Conservation (phyloP, 768 basidiomycete genomes). For the Kwoniella mangroviensis region DNA sequence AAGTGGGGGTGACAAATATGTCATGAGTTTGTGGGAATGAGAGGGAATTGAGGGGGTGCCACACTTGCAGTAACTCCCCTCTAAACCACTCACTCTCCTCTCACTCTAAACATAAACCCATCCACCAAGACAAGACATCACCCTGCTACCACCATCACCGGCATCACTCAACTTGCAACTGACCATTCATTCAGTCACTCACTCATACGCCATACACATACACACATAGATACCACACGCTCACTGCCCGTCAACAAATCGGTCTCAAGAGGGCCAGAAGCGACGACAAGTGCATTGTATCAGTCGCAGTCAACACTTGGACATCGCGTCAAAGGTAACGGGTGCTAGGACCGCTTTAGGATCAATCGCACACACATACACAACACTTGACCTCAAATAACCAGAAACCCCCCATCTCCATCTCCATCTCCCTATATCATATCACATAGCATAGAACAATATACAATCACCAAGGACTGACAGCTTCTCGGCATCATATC, state of each 20-base stretch:
- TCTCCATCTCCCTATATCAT: background rate
- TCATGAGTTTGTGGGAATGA: background rate
- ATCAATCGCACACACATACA: slow-evolving; percentile 2
- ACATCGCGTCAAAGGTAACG: background rate
- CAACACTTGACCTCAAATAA: background rate
- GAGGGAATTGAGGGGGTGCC: slow-evolving; percentile 4
- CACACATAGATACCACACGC: background rate
- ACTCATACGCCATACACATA: slow-evolving; percentile 1
- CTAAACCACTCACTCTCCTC: background rate
- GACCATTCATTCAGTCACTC: background rate
- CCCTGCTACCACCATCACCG: background rate
- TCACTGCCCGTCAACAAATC: background rate
- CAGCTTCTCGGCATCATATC: background rate
- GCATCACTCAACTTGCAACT: background rate
- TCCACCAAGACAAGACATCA: background rate
- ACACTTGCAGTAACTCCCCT: background rate
- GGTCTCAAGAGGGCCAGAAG: background rate
- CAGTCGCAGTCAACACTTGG: background rate
- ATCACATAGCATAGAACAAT: no score
- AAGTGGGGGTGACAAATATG: background rate
- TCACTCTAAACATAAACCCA: background rate
- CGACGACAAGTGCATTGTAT: background rate
- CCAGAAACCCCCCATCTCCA: background rate
- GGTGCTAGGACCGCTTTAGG: slow-evolving; percentile 2
- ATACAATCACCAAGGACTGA: background rate